Percentiles rank a stretch among this genome's conserved stretches.
phyloP scores from a whole-genome alignment of 331 rosid species.

The Rosa hybrid region DNA sequence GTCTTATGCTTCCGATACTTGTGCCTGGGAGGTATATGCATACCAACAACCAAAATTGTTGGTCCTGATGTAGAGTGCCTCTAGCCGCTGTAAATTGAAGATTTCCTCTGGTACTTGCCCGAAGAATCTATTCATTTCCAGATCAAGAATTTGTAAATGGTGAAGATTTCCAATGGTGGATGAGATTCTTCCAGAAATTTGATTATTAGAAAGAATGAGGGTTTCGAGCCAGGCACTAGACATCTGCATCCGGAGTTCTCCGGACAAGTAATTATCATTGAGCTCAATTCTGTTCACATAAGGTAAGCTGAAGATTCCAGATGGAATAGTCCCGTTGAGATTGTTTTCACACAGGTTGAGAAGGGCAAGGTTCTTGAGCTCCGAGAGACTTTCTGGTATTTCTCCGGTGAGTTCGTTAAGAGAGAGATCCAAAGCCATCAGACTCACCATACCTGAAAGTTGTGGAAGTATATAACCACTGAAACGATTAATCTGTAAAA shows the following conservation, averaged over 20 bases:
- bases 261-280: slow-evolving; percentile 47
- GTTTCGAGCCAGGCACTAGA: slow-evolving; percentile 39
- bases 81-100: slow-evolving; percentile 31
- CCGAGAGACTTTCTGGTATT: slow-evolving; percentile 55
- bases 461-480: slow-evolving; percentile 57
- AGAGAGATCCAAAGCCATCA: slow-evolving; percentile 67
- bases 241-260: slow-evolving; percentile 53
- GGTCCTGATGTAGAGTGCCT: slow-evolving; percentile 52
- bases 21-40: no score
- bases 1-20: no score
- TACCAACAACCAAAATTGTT: slow-evolving; percentile 60
- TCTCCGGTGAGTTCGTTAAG: slow-evolving; percentile 62
- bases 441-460: slow-evolving; percentile 50
- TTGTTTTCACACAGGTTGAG: slow-evolving; percentile 62
- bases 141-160: slow-evolving; percentile 40
- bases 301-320: slow-evolving; percentile 59
- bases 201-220: slow-evolving; percentile 51
- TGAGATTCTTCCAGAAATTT: slow-evolving; percentile 56
- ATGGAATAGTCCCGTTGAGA: slow-evolving; percentile 58
- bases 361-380: slow-evolving; percentile 54
- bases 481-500: slow-evolving; percentile 62
- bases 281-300: slow-evolving; percentile 41
- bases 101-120: slow-evolving; percentile 58
- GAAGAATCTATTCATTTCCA: slow-evolving; percentile 49
- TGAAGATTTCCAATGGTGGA: slow-evolving; percentile 44